Evolutionary conservation across 139 green algal genomes (phyloP).

Genomic region (Dunaliella primolecta): DNA sequence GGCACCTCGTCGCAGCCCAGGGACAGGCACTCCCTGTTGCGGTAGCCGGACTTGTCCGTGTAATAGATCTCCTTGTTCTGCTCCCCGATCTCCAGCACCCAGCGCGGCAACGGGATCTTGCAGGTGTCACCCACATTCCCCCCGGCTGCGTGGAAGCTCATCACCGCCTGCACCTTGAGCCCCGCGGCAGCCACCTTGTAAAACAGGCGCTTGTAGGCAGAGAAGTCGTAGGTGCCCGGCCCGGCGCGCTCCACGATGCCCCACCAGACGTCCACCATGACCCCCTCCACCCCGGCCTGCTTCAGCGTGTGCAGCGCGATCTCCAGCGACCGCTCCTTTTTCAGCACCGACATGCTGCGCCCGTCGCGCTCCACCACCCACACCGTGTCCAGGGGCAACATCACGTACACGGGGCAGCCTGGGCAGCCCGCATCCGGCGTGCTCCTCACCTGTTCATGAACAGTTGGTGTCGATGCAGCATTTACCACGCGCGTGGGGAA

Average conservation of each 20-base stretch:
- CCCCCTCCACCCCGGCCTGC: slow-evolving; percentile 82
- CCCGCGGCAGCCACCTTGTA: slow-evolving; percentile 51
- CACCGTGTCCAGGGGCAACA: slow-evolving; percentile 97
- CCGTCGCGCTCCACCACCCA: slow-evolving; percentile 87
- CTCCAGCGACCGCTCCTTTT: slow-evolving; percentile 79
- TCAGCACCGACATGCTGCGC: slow-evolving; percentile 63
- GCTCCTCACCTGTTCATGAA: background rate
- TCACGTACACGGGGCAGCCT: slow-evolving; percentile 92
- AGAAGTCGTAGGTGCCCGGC: slow-evolving; percentile 81
- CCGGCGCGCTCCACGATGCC: slow-evolving; percentile 76
- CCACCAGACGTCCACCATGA: slow-evolving; percentile 96
- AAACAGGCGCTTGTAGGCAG: slow-evolving; percentile 71
- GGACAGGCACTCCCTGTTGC: slow-evolving; percentile 93
- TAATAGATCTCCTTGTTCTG: slow-evolving; percentile 93
- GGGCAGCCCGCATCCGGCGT: slow-evolving; percentile 15
- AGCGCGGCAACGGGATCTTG: slow-evolving; percentile 89
- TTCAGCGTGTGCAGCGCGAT: slow-evolving; percentile 80
- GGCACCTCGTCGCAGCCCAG: slow-evolving; percentile 84
- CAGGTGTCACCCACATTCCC: slow-evolving; percentile 92
- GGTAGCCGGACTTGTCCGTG: slow-evolving; percentile 80
- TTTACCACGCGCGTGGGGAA: background rate
- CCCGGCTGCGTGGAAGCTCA: slow-evolving; percentile 89
- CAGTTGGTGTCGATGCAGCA: background rate
- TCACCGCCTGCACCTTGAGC: slow-evolving; percentile 80
- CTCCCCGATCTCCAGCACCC: slow-evolving; percentile 88